Base-by-base conservation (phyloP, 2,329 filamentous ascomycete genomes). In the Xylaria sp. region DNA sequence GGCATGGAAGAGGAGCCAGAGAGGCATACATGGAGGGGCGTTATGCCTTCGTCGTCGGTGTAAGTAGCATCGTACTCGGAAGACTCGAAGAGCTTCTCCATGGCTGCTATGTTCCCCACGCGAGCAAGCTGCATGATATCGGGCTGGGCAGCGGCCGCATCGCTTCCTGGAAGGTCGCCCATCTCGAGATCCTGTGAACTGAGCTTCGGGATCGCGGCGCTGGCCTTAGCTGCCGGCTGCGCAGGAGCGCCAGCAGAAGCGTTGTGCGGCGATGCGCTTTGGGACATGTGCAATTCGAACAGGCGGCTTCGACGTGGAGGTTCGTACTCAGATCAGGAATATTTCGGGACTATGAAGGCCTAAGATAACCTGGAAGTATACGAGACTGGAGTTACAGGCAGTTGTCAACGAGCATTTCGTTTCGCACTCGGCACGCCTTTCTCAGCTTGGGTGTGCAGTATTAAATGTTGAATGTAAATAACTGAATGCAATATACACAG, bases 41-140 rank as follows among this genome's bases (percentile, higher is more conserved):
- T 98, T 79, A 99, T 98, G 78, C 94, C 94, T 81, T 99, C 94
- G 64, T 92, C 92, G 78, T 99, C 96, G 65, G 87, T 88, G 80
- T 94, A 96, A 63, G 90, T 93, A 59, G 94, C 93, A 80, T 94
- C 92, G 80, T 88, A 93, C 76, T 92, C 93, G 73, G 92, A 91
- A 66, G 88, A 89, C 78, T 95, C 93, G 75, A 98, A 97, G 61
- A 99, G 86, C 83, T 91, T 94, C 83, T 97, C 92, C 85, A 99
- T 96, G 63, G 89, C 92, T 8, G 87, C 85, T 69, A 98, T 89
- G 78, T 99, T 94, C 66, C 97, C 96, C 74, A 97, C 82, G 69
- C 96, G 88, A 50, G 96, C 94, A 79, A 98, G 84, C 83, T 98
- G 95, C 95, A 99, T 98, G 74, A 99, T 91, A 82, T 99, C 95